These are phyloP conservation scores for Malassezia yamatoensis DNA, from an alignment of 1,284 basidiomycete species.

Conservation along the genomic window DNA sequence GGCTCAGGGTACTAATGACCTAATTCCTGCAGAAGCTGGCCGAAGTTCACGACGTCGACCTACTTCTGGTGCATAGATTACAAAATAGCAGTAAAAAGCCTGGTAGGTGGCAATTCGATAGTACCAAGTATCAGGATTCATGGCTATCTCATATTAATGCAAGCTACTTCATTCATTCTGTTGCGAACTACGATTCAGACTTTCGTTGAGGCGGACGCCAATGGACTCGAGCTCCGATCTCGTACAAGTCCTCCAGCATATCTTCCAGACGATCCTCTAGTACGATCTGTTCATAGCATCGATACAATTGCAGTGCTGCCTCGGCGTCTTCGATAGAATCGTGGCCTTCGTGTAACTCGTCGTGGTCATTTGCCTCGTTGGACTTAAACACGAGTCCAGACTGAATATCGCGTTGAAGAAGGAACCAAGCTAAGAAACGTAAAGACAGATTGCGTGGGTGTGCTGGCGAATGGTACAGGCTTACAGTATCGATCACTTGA, in stretches of 20 bases:
- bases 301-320: constrained; percentile 76
- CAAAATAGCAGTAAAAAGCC: neutral
- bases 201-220: constrained; percentile 19
- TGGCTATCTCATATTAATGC: neutral
- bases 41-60: constrained; percentile 3
- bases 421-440: constrained; percentile 87
- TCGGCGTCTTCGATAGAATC: constrained; percentile 88
- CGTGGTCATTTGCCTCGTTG: constrained; percentile 31
- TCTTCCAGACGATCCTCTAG: constrained; percentile 69
- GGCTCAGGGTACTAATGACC: constrained; percentile 20
- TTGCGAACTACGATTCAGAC: neutral
- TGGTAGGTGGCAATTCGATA: neutral
- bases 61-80: neutral
- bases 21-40: neutral
- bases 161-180: neutral
- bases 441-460: constrained; percentile 79
- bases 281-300: constrained; percentile 70
- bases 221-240: constrained; percentile 50
- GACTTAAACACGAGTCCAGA: constrained; percentile 52
- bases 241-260: constrained; percentile 65
- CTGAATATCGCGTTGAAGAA: constrained; percentile 83
- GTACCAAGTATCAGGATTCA: no score
- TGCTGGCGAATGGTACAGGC: constrained; percentile 72
- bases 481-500: constrained; percentile 93
- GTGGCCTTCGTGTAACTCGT: constrained; percentile 53